These are phyloP conservation scores for Daucus carota DNA, from an alignment of 129 eudicot genomes.

Conservation along the genomic window DNA sequence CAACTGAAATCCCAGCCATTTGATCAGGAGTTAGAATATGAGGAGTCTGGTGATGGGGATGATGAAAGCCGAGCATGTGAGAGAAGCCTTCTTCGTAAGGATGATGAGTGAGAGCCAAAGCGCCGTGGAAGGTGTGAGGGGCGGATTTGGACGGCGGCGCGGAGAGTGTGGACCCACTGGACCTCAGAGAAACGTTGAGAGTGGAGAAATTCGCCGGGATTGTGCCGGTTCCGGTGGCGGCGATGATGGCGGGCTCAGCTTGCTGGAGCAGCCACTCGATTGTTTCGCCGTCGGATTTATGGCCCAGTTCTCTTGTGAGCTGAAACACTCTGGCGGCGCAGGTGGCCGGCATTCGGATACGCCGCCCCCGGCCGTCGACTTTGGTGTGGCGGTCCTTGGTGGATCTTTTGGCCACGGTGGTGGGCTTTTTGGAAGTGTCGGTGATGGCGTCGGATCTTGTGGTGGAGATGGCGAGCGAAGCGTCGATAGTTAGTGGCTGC, in stretches of 20 bases:
- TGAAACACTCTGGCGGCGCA: conserved; percentile 83
- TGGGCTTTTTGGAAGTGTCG: conserved; percentile 27
- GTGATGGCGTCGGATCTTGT: conserved; percentile 48
- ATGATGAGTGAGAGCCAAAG: conserved; percentile 50
- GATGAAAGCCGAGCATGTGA: conserved; percentile 71
- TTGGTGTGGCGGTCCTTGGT: conserved; percentile 77
- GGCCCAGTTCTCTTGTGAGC: conserved; percentile 59
- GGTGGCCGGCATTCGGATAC: conserved; percentile 85
- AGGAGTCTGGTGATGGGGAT: conserved; percentile 32
- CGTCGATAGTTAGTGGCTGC: conserved; percentile 38
- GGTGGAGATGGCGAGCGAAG: conserved; percentile 63
- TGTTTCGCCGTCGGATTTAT: conserved; percentile 72
- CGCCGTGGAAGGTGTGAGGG: conserved; percentile 57
- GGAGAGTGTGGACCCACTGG: conserved; percentile 54
- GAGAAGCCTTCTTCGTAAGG: conserved; percentile 62
- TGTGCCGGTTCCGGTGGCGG: conserved; percentile 77
- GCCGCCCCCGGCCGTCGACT: conserved; percentile 82
- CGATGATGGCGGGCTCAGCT: conserved; percentile 64
- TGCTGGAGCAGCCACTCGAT: conserved; percentile 77
- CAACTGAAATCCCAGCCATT: conserved; percentile 33
- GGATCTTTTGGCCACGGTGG: conserved; percentile 32
- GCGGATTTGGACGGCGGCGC: conserved; percentile 73
- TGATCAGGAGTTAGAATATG: conserved; percentile 49
- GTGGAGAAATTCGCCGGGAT: conserved; percentile 71
- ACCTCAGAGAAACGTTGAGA: conserved; percentile 55